Evolutionary conservation across 495 filamentous ascomycete genomes (phyloP).

Genomic region (Aspergillus kassunensis): DNA sequence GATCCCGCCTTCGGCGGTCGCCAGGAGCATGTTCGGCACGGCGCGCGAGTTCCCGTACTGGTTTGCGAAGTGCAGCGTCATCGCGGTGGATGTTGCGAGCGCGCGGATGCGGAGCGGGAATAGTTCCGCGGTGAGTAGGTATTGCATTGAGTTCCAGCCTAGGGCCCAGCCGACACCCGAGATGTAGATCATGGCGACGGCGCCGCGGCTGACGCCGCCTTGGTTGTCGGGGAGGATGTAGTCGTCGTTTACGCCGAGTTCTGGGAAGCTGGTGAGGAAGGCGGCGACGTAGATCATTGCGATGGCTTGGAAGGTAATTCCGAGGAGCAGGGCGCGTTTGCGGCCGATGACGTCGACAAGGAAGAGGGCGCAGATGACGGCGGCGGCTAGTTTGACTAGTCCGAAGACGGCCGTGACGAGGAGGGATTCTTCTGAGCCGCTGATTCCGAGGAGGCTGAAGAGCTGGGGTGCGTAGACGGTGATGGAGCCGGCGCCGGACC

Average conservation of each 20-base stretch:
- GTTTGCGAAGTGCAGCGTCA: slow-evolving; percentile 65
- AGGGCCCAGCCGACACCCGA: slow-evolving; percentile 66
- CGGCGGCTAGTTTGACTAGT: slow-evolving; percentile 62
- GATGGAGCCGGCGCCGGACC: slow-evolving; percentile 67
- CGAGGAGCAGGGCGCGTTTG: slow-evolving; percentile 61
- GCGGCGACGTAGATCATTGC: slow-evolving; percentile 66
- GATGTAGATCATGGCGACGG: slow-evolving; percentile 64
- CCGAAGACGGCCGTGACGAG: slow-evolving; percentile 68
- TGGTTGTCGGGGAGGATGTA: slow-evolving; percentile 29
- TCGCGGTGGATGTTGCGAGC: slow-evolving; percentile 37
- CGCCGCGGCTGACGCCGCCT: slow-evolving; percentile 44
- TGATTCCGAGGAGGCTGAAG: slow-evolving; percentile 61
- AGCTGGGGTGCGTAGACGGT: slow-evolving; percentile 65
- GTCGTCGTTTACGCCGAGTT: slow-evolving; percentile 34
- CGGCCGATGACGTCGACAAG: slow-evolving; percentile 71
- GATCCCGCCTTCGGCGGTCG: slow-evolving; percentile 45
- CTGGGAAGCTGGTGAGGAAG: slow-evolving; percentile 55
- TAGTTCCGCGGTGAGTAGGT: slow-evolving; percentile 70
- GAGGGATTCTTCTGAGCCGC: slow-evolving; percentile 56
- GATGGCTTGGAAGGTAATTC: slow-evolving; percentile 59
- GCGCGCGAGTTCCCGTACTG: slow-evolving; percentile 65
- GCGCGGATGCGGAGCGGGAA: slow-evolving; percentile 59
- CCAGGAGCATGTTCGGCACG: slow-evolving; percentile 50
- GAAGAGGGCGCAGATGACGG: slow-evolving; percentile 63
- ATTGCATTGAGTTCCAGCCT: slow-evolving; percentile 74